These are phyloP conservation scores for Phytophthora citrophthora DNA, from an alignment of 352 stramenopile genomes.

Conservation along the genomic window DNA sequence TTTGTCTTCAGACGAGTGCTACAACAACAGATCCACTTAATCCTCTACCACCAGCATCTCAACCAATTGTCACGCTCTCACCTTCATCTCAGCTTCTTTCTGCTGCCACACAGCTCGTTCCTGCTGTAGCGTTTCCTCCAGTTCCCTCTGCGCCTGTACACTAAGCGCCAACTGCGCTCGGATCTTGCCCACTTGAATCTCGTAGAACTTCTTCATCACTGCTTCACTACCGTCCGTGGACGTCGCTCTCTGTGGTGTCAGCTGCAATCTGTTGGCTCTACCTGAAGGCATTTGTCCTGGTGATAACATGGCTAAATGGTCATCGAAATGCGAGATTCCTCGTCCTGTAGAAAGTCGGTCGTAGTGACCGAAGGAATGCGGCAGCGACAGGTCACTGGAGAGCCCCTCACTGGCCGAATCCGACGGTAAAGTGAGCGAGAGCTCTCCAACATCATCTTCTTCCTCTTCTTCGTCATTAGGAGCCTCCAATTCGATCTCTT, in stretches of 20 bases:
- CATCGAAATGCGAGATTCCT: constrained; percentile 63
- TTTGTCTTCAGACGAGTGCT: constrained; percentile 16
- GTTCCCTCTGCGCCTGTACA: constrained; percentile 51
- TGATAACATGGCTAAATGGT: constrained; percentile 43
- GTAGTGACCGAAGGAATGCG: constrained; percentile 73
- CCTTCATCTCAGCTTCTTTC: constrained; percentile 32
- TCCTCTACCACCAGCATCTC: not conserved
- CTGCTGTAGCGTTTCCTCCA: constrained; percentile 55
- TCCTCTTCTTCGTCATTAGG: constrained; percentile 27
- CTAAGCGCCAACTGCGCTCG: constrained; percentile 58
- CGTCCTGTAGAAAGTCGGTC: constrained; percentile 33
- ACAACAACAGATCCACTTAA: constrained; percentile 2
- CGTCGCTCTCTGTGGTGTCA: not conserved
- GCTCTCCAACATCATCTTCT: constrained; percentile 31
- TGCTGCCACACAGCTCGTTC: constrained; percentile 45
- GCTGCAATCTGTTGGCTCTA: constrained; percentile 22
- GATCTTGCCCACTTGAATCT: constrained; percentile 82
- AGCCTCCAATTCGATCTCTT: constrained; percentile 20
- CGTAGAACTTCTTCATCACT: constrained; percentile 85
- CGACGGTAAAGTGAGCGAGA: constrained; percentile 43
- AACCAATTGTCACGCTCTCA: constrained; percentile 2
- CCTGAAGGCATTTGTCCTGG: constrained; percentile 4
- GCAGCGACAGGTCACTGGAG: constrained; percentile 76
- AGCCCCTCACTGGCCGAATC: constrained; percentile 72
- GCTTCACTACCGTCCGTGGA: constrained; percentile 20